Evolutionary conservation across 768 basidiomycete species (phyloP), one percentile per base, ranked within the genome.

Genomic region (Chiua virens): DNA sequence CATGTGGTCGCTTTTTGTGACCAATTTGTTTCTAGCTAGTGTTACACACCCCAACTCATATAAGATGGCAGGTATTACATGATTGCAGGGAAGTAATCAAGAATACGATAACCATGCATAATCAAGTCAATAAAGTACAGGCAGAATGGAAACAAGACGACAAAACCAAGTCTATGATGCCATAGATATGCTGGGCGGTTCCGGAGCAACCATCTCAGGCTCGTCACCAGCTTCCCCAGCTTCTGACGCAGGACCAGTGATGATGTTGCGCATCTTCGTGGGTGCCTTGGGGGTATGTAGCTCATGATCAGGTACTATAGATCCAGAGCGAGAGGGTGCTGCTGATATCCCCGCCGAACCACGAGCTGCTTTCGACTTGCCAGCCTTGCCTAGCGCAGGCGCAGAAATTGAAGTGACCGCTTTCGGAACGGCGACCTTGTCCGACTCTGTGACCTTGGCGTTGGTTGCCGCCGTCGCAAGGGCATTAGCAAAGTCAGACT

Each of bases 221-320:
- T 82, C 81, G 21, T 69, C 65, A 14, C 75, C 76, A 38, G 67
- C 78, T 52, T 83, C 65, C 13, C 75, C 76, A 38, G 67, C 78
- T 52, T 83, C 82, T 17, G 78, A 77, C 17, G 74, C 70, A 13
- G 80, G 78, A 10, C 75, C 76, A 39, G 74, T 62, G 42, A 82
- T 72, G n/a, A 79, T 78, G 52, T 79, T 83, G 52, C 85, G 75
- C 84, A 86, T 84, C 65, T 85, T 86, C 23, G 85, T 81, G 27
- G 81, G 82, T 17, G 79, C 77, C 40, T 78, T 77, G 7, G 75
- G 71, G 28, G 72, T 63, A 18, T 72, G 70, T 8, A 64, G 53
- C 44, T 82, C n/a, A n/a, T n/a, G n/a, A n/a, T n/a, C 82, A 6
- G 76, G 76, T 28, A 73, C 75, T 3, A 72, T 75, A 2, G 83